phyloP scores from a whole-genome alignment of 257 asterid species.

The Penstemon barbatus region DNA sequence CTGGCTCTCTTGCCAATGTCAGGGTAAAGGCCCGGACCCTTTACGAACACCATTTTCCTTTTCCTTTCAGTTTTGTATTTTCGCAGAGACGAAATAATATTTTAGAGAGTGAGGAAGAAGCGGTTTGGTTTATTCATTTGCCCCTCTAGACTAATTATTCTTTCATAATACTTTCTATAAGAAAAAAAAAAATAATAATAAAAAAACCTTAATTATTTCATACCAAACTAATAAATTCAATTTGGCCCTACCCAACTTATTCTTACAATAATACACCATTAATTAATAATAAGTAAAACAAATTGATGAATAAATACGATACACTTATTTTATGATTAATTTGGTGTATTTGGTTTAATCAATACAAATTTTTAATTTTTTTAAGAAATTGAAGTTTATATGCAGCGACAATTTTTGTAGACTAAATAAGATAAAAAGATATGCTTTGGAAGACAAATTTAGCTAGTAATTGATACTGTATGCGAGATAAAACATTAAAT shows the following conservation, averaged over 20 bases:
- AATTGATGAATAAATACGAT: no score
- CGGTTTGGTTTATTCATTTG: conserved; percentile 28
- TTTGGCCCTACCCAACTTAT: no score
- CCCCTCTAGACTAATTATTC: conserved; percentile 24
- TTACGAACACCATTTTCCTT: conserved; percentile 46
- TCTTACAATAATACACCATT: no score
- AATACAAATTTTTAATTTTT: background rate
- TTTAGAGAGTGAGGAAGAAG: conserved; percentile 33
- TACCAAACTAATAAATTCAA: no score
- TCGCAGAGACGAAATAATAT: conserved; percentile 22
- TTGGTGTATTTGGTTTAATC: no score
- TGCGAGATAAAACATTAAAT: no score
- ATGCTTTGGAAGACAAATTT: background rate
- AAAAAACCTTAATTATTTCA: conserved; percentile 13
- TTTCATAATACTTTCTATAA: background rate
- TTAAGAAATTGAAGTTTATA: background rate
- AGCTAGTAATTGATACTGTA: no score
- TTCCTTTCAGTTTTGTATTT: background rate
- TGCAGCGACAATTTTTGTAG: background rate
- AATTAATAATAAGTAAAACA: no score
- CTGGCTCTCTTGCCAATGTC: conserved; percentile 67
- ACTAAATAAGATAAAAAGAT: no score
- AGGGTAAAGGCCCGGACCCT: conserved; percentile 63
- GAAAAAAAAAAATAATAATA: background rate
- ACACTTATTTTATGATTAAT: no score